phyloP scores from a whole-genome alignment of 768 basidiomycete species.

The Leucocoprinus sp. region DNA sequence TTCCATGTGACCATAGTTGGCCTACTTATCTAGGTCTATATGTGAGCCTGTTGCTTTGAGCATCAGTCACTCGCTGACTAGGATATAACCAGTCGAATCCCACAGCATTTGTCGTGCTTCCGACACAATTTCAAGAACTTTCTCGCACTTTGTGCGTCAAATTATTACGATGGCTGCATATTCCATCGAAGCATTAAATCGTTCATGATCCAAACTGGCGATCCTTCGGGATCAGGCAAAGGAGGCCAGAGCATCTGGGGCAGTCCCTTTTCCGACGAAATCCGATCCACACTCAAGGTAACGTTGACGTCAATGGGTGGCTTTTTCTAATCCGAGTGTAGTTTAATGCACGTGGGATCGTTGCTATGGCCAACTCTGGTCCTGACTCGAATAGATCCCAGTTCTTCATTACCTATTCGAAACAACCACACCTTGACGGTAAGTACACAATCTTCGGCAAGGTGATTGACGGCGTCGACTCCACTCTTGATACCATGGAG shows the following conservation, averaged over 20 bases:
- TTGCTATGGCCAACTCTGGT: conserved; percentile 98
- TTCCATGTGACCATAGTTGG: not conserved
- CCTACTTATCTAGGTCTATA: conserved; percentile 36
- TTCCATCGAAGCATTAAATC: conserved; percentile 95
- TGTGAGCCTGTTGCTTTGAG: no score
- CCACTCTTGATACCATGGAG: conserved; percentile 92
- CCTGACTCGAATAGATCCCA: conserved; percentile 90
- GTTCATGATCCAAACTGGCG: conserved; percentile 95
- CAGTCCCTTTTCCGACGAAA: conserved; percentile 83
- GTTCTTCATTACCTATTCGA: conserved; percentile 85
- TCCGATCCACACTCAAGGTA: conserved; percentile 91
- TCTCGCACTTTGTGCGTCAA: conserved; percentile 85
- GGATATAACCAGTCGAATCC: no score
- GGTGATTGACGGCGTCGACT: conserved; percentile 97
- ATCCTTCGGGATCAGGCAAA: conserved; percentile 86
- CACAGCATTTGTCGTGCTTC: conserved; percentile 9
- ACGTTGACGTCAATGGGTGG: conserved; percentile 14
- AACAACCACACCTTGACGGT: conserved; percentile 89
- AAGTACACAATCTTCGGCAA: conserved; percentile 94
- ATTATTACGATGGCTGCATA: conserved; percentile 74
- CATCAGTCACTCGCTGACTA: no score
- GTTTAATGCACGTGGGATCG: conserved; percentile 93
- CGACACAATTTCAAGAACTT: conserved; percentile 62
- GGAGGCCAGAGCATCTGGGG: conserved; percentile 98
- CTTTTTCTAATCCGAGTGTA: conserved; percentile 28